Conservation (phyloP, 352 stramenopile species). For the Pythium phragmiticola region DNA sequence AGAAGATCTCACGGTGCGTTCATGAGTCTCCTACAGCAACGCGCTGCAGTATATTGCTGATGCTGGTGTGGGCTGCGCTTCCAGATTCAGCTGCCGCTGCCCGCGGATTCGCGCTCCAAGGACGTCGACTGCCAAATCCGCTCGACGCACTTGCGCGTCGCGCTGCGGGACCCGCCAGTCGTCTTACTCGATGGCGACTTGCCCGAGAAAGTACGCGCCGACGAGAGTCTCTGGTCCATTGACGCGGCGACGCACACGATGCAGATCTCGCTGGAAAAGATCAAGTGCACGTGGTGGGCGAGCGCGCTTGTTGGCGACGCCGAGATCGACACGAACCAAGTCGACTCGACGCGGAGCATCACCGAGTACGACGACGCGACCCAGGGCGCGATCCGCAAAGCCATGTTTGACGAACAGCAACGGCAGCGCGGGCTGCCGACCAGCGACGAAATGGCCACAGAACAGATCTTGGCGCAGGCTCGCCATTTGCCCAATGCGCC, state of each 20-base stretch:
- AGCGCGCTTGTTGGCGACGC: slow-evolving; percentile 88
- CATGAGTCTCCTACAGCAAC: neutral
- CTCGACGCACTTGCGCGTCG: slow-evolving; percentile 83
- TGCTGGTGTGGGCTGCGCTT: neutral
- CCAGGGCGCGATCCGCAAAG: slow-evolving; percentile 98
- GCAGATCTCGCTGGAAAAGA: slow-evolving; percentile 94
- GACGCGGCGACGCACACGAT: slow-evolving; percentile 52
- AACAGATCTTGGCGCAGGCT: slow-evolving; percentile 93
- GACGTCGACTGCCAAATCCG: slow-evolving; percentile 92
- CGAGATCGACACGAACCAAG: slow-evolving; percentile 97
- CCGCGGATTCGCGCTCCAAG: slow-evolving; percentile 82
- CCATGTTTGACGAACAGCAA: slow-evolving; percentile 95
- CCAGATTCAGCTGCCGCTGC: slow-evolving; percentile 87
- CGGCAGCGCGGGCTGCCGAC: slow-evolving; percentile 91
- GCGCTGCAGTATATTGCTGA: neutral
- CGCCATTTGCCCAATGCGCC: slow-evolving; percentile 42
- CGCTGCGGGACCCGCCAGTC: slow-evolving; percentile 43
- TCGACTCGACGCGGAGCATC: slow-evolving; percentile 96
- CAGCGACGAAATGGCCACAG: slow-evolving; percentile 90
- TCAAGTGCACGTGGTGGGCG: slow-evolving; percentile 98
- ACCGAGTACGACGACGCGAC: slow-evolving; percentile 96
- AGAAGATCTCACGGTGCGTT: slow-evolving; percentile 89
- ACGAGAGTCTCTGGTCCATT: slow-evolving; percentile 98
- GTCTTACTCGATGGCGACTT: slow-evolving; percentile 84
- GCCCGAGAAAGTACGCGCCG: slow-evolving; percentile 91